A percentile compares a stretch with the other conserved stretches of the same genome.
These are phyloP conservation scores for Trifolium pratense DNA, from an alignment of 306 rosid genomes.

Conservation along the genomic window DNA sequence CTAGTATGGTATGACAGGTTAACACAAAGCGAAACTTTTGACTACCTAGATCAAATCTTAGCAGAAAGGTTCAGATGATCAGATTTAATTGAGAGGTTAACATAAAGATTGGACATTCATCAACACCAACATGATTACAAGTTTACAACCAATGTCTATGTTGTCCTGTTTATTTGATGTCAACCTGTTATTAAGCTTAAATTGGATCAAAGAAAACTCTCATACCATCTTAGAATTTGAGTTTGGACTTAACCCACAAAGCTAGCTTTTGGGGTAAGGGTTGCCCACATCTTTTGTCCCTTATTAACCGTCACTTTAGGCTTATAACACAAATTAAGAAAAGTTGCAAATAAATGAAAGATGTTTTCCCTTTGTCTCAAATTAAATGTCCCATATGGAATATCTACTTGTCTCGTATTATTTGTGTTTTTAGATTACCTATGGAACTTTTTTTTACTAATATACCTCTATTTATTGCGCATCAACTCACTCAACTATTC, in stretches of 20 bases:
- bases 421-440: not conserved
- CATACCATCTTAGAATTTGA: not conserved
- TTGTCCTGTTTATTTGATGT: not conserved
- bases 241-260: not conserved
- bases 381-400: not conserved
- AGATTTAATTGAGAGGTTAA: not conserved
- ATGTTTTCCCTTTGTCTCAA: not conserved
- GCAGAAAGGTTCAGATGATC: not conserved
- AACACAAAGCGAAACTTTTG: not conserved
- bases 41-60: not conserved
- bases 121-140: slow-evolving; percentile 5
- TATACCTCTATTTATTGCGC: not conserved
- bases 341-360: not conserved
- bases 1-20: not conserved
- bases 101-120: not conserved
- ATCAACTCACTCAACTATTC: not conserved
- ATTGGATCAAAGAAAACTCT: not conserved
- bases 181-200: not conserved
- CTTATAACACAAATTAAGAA: not conserved
- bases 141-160: not conserved
- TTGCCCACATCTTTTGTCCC: not conserved
- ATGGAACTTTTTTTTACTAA: not conserved
- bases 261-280: not conserved
- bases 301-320: not conserved
- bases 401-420: not conserved